Evolutionary conservation across 1,284 basidiomycete genomes (phyloP).

Genomic region (Takashimella tepidaria): DNA sequence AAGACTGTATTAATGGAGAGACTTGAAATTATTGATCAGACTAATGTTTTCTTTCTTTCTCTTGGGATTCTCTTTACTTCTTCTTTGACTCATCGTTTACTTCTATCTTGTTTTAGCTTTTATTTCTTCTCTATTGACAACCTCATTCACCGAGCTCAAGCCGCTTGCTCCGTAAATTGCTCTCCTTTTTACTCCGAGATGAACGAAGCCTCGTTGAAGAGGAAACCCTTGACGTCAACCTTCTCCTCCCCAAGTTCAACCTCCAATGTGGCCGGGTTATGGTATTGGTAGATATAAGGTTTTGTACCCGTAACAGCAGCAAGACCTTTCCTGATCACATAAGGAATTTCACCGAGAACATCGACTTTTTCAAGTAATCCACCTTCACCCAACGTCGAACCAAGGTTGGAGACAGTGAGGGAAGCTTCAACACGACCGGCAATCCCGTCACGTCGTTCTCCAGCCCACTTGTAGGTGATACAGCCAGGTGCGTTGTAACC

Average conservation of each 20-base stretch:
- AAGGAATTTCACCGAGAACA: slow-evolving; percentile 91
- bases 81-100: too few species aligned
- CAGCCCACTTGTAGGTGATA: slow-evolving; percentile 75
- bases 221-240: slow-evolving; percentile 57
- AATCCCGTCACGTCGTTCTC: slow-evolving; percentile 55
- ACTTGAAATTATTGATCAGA: too few species aligned
- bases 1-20: too few species aligned
- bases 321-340: slow-evolving; percentile 57
- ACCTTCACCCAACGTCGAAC: slow-evolving; percentile 57
- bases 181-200: slow-evolving; percentile 55
- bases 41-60: too few species aligned
- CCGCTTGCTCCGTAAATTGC: too few species aligned
- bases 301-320: slow-evolving; percentile 51
- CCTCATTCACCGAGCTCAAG: too few species aligned
- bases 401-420: slow-evolving; percentile 56
- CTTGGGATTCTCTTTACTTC: too few species aligned
- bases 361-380: slow-evolving; percentile 96
- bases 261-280: slow-evolving; percentile 65
- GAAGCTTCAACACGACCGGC: slow-evolving; percentile 53
- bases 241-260: slow-evolving; percentile 55
- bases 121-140: background rate
- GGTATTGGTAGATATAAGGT: slow-evolving; percentile 59
- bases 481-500: slow-evolving; percentile 72
- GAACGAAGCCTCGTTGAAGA: slow-evolving; percentile 88
- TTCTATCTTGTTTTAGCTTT: background rate